Percentiles rank a stretch among this genome's conserved stretches.
phyloP scores from a whole-genome alignment of 1,284 basidiomycete species.

The Boletus mariae region DNA sequence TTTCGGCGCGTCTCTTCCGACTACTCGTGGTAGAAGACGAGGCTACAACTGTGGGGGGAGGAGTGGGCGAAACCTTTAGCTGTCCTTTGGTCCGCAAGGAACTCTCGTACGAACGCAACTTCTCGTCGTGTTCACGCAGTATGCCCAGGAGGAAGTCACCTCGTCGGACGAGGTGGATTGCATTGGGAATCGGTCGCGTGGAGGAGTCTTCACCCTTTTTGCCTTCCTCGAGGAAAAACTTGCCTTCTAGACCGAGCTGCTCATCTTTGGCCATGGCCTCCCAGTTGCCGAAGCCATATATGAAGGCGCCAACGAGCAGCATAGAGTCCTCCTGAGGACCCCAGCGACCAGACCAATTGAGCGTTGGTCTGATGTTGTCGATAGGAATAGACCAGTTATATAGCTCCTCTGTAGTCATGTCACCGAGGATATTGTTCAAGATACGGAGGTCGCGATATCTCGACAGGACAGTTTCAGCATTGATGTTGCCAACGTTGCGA shows the following conservation, averaged over 20 bases:
- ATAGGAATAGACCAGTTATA: constrained; percentile 86
- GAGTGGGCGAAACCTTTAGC: constrained; percentile 63
- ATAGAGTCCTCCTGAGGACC: constrained; percentile 90
- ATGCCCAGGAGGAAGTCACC: constrained; percentile 92
- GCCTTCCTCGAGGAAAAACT: constrained; percentile 97
- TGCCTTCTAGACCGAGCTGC: constrained; percentile 80
- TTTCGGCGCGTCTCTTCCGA: constrained; percentile 72
- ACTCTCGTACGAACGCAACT: constrained; percentile 79
- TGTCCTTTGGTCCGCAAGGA: constrained; percentile 63
- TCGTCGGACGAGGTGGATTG: constrained; percentile 95
- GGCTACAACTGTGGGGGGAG: constrained; percentile 61
- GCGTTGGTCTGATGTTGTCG: constrained; percentile 89
- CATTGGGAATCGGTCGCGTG: constrained; percentile 85
- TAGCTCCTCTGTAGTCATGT: constrained; percentile 57
- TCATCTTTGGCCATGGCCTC: constrained; percentile 91
- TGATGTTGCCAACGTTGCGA: constrained; percentile 89
- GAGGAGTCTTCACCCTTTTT: constrained; percentile 84
- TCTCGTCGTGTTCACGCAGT: constrained; percentile 90
- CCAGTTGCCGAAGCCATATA: constrained; percentile 97
- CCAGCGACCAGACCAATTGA: constrained; percentile 97
- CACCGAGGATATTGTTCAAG: constrained; percentile 78
- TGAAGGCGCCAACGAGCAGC: constrained; percentile 89
- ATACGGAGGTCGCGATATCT: constrained; percentile 89
- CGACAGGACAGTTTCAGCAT: constrained; percentile 94
- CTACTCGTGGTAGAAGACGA: constrained; percentile 61